These are phyloP conservation scores for Aspergillus panamensis DNA, from an alignment of 495 filamentous ascomycete genomes.

Conservation along the genomic window DNA sequence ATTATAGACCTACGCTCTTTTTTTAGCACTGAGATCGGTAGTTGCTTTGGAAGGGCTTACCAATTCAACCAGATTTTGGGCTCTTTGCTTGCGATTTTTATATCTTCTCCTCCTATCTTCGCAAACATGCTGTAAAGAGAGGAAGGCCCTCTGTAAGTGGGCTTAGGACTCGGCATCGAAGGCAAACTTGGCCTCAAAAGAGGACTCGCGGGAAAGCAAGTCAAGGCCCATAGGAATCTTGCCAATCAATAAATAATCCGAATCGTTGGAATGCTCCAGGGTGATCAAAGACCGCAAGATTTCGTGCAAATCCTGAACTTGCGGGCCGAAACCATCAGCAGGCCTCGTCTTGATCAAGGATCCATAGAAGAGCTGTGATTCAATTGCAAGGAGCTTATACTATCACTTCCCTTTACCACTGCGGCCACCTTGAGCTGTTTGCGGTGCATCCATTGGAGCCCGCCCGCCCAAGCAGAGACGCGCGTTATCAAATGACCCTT, in stretches of 20 bases:
- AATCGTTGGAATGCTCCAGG: background rate
- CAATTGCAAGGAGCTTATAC: background rate
- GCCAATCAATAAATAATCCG: background rate
- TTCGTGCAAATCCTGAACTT: background rate
- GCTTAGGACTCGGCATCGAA: background rate
- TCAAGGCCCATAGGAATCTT: background rate
- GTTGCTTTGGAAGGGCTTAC: background rate
- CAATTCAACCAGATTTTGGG: background rate
- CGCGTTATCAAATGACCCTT: no score
- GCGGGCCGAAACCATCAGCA: background rate
- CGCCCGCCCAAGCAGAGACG: no score
- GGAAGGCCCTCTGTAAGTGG: background rate
- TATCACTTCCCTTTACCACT: no score
- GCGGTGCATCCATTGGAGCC: no score
- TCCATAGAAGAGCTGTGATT: background rate
- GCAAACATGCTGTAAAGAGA: background rate
- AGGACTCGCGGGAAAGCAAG: background rate
- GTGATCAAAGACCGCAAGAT: background rate
- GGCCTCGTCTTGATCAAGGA: background rate
- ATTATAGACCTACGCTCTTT: conserved; percentile 1
- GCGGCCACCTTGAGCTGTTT: no score
- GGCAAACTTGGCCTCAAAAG: background rate
- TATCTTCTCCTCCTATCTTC: background rate
- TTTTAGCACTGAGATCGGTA: background rate
- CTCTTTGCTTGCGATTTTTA: conserved; percentile 1